Evolutionary conservation across 306 rosid genomes (phyloP), one percentile per base, ranked within the genome.

Genomic region (Fagus sylvatica): DNA sequence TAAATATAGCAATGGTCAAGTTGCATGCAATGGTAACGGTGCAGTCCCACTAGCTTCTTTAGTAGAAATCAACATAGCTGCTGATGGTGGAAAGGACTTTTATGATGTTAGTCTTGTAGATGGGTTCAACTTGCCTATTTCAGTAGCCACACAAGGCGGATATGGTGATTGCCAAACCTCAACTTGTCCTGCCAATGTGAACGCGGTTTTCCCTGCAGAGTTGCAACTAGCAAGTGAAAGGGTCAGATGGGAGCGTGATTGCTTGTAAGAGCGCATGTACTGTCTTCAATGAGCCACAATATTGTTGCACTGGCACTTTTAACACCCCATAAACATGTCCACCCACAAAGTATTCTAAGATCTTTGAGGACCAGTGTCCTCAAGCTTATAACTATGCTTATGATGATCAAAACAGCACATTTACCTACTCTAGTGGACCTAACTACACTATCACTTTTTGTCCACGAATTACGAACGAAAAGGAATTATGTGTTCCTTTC

Each of bases 191-290:
- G 78, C 79, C 5, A 39, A 84, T 8, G 78, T 87, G 9, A 80
- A 84, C 4, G 33, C 16, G 0, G 81, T 40, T 6, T 87, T 88
- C 55, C 88, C 88, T 0, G 12, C 64, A 0, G 73, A 79, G 34
- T 59, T 87, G n/a, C n/a, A n/a, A n/a, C n/a, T n/a, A n/a, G 40
- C 79, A 74, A 12, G 59, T 87, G 67, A 78, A 41, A 34, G 82
- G 15, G 1, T 1, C 53, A 9, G 77, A 53, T 42, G 90, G 88
- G 2, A 36, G 17, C 0, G 87, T 84, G 77, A 34, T 84, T 0
- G 88, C 85, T 0, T 87, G 90, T 64, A 84, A 82, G 81, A 87
- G 88, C 60, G 90, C 88, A 1, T 84, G 90, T 55, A 0, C 56
- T 40, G 88, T 75, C 5, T 74, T 84, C 32, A 71, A 74, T 7